phyloP scores from a whole-genome alignment of 208 protist species.

The Sergeia podlipaevii region DNA sequence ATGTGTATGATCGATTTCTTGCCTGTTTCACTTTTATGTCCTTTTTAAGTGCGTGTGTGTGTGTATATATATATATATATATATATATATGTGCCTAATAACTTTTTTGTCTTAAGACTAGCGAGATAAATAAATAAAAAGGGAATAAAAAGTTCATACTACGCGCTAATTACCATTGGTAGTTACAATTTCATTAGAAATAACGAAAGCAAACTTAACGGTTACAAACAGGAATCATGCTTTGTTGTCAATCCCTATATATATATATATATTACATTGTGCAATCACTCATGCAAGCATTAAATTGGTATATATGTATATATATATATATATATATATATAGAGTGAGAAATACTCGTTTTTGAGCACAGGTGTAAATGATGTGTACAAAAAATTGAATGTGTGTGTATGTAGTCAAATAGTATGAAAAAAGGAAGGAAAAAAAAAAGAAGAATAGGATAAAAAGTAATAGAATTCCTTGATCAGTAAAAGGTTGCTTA shows the following conservation, averaged over 20 bases:
- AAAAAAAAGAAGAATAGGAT: conserved; percentile 8
- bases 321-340: too few species aligned
- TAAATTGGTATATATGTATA: conserved; percentile 1
- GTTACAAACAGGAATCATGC: not conserved
- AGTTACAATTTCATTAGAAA: too few species aligned
- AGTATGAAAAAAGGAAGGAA: conserved; percentile 9
- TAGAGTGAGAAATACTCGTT: too few species aligned
- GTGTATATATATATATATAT: conserved; percentile 3
- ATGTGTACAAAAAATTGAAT: not conserved
- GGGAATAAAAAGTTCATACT: too few species aligned
- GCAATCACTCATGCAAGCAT: not conserved
- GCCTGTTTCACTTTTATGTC: too few species aligned
- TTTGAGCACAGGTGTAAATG: too few species aligned
- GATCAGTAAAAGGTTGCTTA: not conserved
- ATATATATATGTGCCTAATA: too few species aligned
- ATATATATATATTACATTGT: not conserved
- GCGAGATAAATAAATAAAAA: too few species aligned
- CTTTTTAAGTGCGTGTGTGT: conserved; percentile 1
- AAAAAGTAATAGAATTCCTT: not conserved
- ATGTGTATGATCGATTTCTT: not conserved
- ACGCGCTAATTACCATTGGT: too few species aligned
- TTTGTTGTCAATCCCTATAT: not conserved
- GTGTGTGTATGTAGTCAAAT: not conserved
- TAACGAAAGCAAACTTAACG: too few species aligned
- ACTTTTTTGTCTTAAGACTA: too few species aligned